Base-by-base conservation (phyloP, 805 yeast genomes). In the Ogataea minuta region DNA sequence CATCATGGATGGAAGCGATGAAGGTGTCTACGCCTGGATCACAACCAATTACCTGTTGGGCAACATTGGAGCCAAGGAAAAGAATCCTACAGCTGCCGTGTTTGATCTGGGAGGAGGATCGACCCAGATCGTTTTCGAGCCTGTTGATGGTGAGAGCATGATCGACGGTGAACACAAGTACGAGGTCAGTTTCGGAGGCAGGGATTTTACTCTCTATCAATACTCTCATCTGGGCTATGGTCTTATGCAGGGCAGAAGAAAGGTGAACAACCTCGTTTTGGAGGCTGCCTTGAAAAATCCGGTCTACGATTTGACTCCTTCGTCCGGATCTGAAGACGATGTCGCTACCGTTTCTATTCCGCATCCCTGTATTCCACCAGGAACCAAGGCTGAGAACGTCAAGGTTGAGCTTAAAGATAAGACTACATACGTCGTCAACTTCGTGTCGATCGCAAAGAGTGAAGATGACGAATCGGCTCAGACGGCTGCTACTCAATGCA, bases 21-120 rank as follows among this genome's bases (percentile, higher is more conserved):
- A 95, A 70, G 99, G 99, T 63, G 97, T 93, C 7, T 93, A 79
- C 59, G 99, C 99, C 1, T 93, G 99, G 99, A 84, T 93, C 62
- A 93, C 99, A 19, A 81, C 96, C 35, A 93, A 93, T 68, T 93
- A 81, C 62, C 69, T 93, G 49, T 73, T 91, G 52, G 98, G 97
- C 28, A 93, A 91, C 68, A 91, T 93, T 61, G 99, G 98, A 11
- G 60, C 72, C n/a, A 62, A 79, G 15, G 81, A 77, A 28, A 83
- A 82, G 63, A 61, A 67, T 17, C 89, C 95, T 21, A 93, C 99
- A 9, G 95, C 95, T 34, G 99, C 98, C 15, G 95, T 93, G 9
- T 93, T 93, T 57, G 99, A 93, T 63, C 76, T 93, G 44, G 99
- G 99, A 53, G 99, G 99, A 56, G 98, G 98, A 4, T 88, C 97